Evolutionary conservation across 2,329 filamentous ascomycete species (phyloP), one percentile per base, ranked within the genome.

Genomic region (Xylaria multiplex): DNA sequence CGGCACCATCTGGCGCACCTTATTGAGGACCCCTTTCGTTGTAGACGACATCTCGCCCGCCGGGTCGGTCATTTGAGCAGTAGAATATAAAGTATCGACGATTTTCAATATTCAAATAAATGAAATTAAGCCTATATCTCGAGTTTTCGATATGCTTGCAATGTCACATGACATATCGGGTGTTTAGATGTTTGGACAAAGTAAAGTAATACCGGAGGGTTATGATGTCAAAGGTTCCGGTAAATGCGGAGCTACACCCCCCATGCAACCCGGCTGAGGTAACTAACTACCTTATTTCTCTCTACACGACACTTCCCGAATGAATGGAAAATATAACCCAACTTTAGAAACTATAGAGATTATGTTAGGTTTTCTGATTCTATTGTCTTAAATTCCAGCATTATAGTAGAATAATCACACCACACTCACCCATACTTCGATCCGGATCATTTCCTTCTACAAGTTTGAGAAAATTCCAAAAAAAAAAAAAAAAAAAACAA

Each of bases 1-100:
- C 70, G 96, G 96, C 66, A 99, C 88, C 83, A 99, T 91, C 77
- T 91, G 93, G 84, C 91, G 91, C 76, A 94, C 93, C 80, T 92
- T 95, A 71, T 84, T 81, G 64, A 99, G 83, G 59, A 97, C 83
- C 72, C 91, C 89, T 79, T 89, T 92, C 24, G 93, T 93, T 30
- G 89, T 82, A 69, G 86, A 81, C 68, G 91, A 90, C 86, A 93
- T 91, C 22, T 83, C 79, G 50, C 78, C 74, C 27, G 72, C 46
- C 67, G 62, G 63, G 70, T 68, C 59, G 53, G 73, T 73, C 75
- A 76, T 76, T 68, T 64, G 59, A 42, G 42, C 56, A 59, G 54
- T 37, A 46, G 48, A 46, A 37, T 42, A 11, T 46, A 6, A 43
- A 50, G n/a, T 35, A 19, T 30, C 9, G 35, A 19, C 22, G 22